These are phyloP conservation scores for Eucalyptus curtisii DNA, from an alignment of 345 rosid genomes.

Conservation along the genomic window DNA sequence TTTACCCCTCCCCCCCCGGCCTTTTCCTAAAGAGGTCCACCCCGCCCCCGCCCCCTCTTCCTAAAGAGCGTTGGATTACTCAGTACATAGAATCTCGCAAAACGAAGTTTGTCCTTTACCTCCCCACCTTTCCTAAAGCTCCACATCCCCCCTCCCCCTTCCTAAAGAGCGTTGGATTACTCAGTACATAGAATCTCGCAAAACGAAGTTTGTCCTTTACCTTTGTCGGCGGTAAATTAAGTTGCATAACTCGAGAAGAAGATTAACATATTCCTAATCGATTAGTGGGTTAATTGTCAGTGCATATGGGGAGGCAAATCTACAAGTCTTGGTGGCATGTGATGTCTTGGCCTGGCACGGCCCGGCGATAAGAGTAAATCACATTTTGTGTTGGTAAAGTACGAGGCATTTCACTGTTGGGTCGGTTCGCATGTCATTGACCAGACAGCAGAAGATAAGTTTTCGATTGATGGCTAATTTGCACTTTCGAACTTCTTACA, in stretches of 20 bases:
- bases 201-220: not conserved
- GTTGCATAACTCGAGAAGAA: not conserved
- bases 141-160: no score
- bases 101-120: no score
- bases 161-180: not conserved
- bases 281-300: not conserved
- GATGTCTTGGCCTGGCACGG: not conserved
- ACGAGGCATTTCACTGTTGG: not conserved
- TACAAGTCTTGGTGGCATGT: not conserved
- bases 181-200: not conserved
- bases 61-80: no score
- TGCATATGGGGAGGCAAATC: not conserved
- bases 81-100: no score
- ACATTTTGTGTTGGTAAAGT: not conserved
- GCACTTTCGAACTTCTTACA: not conserved
- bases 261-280: not conserved
- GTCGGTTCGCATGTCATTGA: not conserved
- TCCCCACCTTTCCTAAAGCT: no score
- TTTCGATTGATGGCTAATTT: not conserved
- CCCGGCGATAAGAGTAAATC: not conserved
- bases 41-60: no score
- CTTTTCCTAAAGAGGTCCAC: no score
- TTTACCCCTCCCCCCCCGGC: no score
- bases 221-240: not conserved
- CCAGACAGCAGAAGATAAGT: not conserved